Base-by-base conservation (phyloP, 352 stramenopile genomes). In the Pythium brassicae region DNA sequence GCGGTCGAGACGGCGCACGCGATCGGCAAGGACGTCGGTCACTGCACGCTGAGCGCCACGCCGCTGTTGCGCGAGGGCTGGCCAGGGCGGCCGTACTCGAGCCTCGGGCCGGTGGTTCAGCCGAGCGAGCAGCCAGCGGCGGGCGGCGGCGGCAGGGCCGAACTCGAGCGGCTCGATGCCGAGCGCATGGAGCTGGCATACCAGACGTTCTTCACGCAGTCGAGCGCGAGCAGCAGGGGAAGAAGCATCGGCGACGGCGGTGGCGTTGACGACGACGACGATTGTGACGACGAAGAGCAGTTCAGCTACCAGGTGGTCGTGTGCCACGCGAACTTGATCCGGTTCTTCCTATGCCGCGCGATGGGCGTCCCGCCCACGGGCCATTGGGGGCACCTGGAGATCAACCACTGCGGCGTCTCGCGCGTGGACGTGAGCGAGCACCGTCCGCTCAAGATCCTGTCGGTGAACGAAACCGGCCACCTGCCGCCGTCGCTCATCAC, bases 371-470 rank as follows among this genome's bases (percentile, higher is more conserved):
- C 72, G 22, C 65, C 83, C 15, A 52, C 64, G 12, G 79, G 74
- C 15, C 76, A 75, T 10, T 94, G 83, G 83, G 81, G 81, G 29
- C 78, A 89, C 57, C 87, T 94, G 47, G 83, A 92, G 65, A 91
- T 94, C 64, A 92, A 94, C 53, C 81, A 94, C 57, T 94, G 83
- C 59, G 66, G 81, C 58, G 70, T 94, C 62, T 89, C 83, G 25
- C 79, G 81, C 27, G 83, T 94, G 46, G 82, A 92, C 42, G 63
- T 92, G 15, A 86, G 76, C 52, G 66, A 63, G 42, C 80, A 87
- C 65, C 74, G 74, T 3, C 76, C 78, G 19, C 71, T 85, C 22
- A 93, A 93, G 63, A 68, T 93, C 19, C 71, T 83, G 45, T 69
- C 78, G 37, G 77, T 93, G 25, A 93, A 93, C 65, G 83, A 93